Evolutionary conservation across 164 flowering plant genomes (phyloP).

Genomic region (Vitis amurensis): DNA sequence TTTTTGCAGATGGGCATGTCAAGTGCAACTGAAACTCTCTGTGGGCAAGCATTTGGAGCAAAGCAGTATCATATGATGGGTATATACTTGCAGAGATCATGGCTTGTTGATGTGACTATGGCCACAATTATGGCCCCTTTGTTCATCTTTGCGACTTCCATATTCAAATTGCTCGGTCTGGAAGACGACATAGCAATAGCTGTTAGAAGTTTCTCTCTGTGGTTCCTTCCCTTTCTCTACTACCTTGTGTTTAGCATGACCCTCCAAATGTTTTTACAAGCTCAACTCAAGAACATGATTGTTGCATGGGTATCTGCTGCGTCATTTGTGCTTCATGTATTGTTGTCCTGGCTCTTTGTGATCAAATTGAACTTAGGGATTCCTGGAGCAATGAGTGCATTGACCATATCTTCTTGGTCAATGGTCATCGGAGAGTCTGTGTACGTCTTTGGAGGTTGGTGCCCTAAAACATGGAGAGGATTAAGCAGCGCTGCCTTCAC

Average conservation of each 20-base stretch:
- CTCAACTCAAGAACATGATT: slow-evolving; percentile 43
- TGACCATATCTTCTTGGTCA: background rate
- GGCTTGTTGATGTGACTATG: slow-evolving; percentile 34
- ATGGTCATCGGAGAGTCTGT: background rate
- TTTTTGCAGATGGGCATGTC: slow-evolving; percentile 1
- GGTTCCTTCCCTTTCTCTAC: slow-evolving; percentile 43
- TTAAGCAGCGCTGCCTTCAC: slow-evolving; percentile 26
- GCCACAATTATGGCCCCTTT: slow-evolving; percentile 24
- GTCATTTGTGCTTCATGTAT: background rate
- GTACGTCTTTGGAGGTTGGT: background rate
- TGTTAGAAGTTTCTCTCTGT: slow-evolving; percentile 23
- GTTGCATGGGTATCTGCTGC: background rate
- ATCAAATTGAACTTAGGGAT: background rate
- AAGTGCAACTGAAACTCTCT: slow-evolving; percentile 4
- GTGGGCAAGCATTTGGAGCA: slow-evolving; percentile 38
- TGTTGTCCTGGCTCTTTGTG: slow-evolving; percentile 1
- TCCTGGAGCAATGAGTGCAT: background rate
- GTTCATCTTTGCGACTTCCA: slow-evolving; percentile 32
- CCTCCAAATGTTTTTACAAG: slow-evolving; percentile 45
- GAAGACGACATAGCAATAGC: slow-evolving; percentile 32
- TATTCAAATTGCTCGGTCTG: slow-evolving; percentile 36
- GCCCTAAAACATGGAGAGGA: slow-evolving; percentile 35
- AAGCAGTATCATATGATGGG: slow-evolving; percentile 42
- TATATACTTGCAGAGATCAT: slow-evolving; percentile 49
- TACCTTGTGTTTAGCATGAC: slow-evolving; percentile 39